Evolutionary conservation across 192 early-diverging fungal species (phyloP), one percentile per base, ranked within the genome.

Genomic region (Phlyctochytrium bullatum): DNA sequence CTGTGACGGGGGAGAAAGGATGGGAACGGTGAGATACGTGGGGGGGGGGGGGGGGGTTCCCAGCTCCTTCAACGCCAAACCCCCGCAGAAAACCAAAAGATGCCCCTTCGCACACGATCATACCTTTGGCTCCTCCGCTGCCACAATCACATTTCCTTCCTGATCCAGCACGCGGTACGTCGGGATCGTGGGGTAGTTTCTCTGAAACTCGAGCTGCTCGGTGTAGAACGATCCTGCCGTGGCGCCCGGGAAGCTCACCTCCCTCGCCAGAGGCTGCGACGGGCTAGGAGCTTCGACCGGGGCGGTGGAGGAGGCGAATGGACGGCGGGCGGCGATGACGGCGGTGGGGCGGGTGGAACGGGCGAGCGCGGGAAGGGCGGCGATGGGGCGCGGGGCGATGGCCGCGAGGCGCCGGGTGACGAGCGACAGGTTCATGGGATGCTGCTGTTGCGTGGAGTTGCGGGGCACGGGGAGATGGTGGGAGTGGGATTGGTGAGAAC

Each of bases 101-200:
- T 20, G 10, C 40, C 40, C 10, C 6, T 47, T 20, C 40, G 6
- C 10, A 6, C 40, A 47, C 28, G 16, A 30, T 12, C 65, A n/a
- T 71, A 90, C 84, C 63, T 86, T 52, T 24, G 89, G 90, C 4
- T 88, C 92, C 52, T 93, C 75, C 2, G 78, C 75, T 10, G 83
- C 40, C 52, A 90, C 90, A 30, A 90, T 73, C 27, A 96, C 81
- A 34, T 86, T 84, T 24, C 97, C 97, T 32, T 89, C 83, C 2
- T 76, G 86, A 80, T 96, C 93, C 89, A 98, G 90, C 20, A 98
- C 92, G 40, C 93, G 88, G 76, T 96, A 98, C 10, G 97, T 93
- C 25, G 90, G 88, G 34, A 98, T 90, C 14, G 89, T 60, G 3
- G 73, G 73, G 40, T 69, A 74, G 60, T 81, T 69, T 24, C 54